These are phyloP conservation scores for Sarcomyxa edulis DNA, from an alignment of 768 basidiomycete species.

Conservation along the genomic window DNA sequence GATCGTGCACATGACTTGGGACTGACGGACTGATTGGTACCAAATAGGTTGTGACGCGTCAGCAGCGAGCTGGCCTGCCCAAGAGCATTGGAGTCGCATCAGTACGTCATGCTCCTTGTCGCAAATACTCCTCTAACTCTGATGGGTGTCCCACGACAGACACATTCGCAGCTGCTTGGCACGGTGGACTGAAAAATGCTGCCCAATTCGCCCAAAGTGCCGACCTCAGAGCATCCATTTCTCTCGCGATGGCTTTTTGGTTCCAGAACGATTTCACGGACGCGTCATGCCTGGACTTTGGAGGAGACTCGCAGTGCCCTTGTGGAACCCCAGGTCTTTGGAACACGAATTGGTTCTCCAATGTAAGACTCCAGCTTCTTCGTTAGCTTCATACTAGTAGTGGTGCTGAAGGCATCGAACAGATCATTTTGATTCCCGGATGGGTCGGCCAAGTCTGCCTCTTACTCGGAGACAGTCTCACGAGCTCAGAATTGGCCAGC, in stretches of 20 bases:
- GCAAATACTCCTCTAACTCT: neutral
- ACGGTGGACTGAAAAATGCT: conserved; percentile 37
- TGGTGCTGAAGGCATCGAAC: too few relatives aligned
- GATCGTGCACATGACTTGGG: too few relatives aligned
- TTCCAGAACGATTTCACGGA: conserved; percentile 45
- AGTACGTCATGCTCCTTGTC: conserved; percentile 19
- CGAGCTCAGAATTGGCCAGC: conserved; percentile 23
- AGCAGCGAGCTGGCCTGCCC: conserved; percentile 55
- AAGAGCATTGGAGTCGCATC: conserved; percentile 43
- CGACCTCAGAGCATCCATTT: conserved; percentile 25
- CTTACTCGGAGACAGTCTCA: conserved; percentile 32
- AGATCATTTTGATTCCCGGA: conserved; percentile 49
- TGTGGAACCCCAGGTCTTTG: conserved; percentile 40
- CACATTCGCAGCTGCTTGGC: conserved; percentile 45
- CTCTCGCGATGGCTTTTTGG: conserved; percentile 44
- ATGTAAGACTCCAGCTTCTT: conserved; percentile 21
- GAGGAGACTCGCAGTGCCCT: conserved; percentile 38
- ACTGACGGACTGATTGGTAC: too few relatives aligned
- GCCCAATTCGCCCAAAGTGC: conserved; percentile 30
- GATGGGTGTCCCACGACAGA: conserved; percentile 20
- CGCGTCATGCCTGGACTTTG: conserved; percentile 37
- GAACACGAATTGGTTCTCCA: conserved; percentile 54
- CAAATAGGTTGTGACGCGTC: too few relatives aligned
- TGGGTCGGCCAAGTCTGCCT: conserved; percentile 45
- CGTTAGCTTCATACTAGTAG: neutral